A percentile compares a stretch with the other conserved stretches of the same genome.
phyloP scores from a whole-genome alignment of 176 grass and related monocot species.

The Echinochloa phyllopogon region DNA sequence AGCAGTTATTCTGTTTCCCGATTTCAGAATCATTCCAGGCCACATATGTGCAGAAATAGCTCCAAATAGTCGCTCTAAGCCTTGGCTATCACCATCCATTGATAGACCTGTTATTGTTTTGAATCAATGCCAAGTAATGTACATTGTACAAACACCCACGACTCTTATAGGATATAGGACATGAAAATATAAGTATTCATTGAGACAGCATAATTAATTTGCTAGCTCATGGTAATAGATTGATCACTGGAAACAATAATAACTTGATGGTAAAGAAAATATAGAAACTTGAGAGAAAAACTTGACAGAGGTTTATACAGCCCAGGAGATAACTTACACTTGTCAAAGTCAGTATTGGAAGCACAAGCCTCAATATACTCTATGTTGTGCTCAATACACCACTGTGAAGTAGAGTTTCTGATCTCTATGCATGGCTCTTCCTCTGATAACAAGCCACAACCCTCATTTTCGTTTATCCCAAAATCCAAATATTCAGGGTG shows the following conservation, averaged over 20 bases:
- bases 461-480: slow-evolving; percentile 86
- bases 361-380: slow-evolving; percentile 95
- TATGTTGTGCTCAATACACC: slow-evolving; percentile 83
- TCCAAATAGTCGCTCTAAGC: slow-evolving; percentile 82
- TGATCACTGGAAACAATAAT: slow-evolving; percentile 14
- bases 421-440: slow-evolving; percentile 70
- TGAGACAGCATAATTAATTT: not conserved
- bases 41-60: slow-evolving; percentile 96
- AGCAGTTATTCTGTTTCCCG: slow-evolving; percentile 71
- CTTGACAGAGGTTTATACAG: not conserved
- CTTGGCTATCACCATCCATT: slow-evolving; percentile 94
- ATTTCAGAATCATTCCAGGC: slow-evolving; percentile 97
- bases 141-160: not conserved
- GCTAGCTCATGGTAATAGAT: slow-evolving; percentile 6
- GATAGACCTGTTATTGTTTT: slow-evolving; percentile 75
- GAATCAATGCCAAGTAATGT: slow-evolving; percentile 9
- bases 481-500: slow-evolving; percentile 78
- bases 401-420: slow-evolving; percentile 61
- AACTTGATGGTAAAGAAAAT: not conserved
- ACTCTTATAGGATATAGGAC: not conserved
- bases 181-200: slow-evolving; percentile 18
- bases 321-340: slow-evolving; percentile 57
- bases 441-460: slow-evolving; percentile 71
- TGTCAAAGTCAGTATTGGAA: slow-evolving; percentile 87
- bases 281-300: slow-evolving; percentile 21